Base-by-base conservation (phyloP, 345 rosid genomes). In the Euphorbia peplus region DNA sequence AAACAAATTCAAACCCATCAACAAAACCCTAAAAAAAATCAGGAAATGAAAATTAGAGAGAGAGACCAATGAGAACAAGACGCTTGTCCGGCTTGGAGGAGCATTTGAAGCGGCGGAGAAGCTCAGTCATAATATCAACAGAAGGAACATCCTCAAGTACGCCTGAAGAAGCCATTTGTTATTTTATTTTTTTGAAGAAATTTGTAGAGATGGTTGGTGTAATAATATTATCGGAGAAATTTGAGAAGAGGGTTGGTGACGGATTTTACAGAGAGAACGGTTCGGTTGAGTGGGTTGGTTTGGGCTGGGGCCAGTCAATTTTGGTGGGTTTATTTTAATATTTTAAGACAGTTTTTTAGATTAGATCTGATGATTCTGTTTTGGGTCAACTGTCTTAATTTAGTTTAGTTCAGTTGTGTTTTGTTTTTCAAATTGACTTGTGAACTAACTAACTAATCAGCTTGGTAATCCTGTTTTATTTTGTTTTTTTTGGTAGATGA, bases 91-190 rank as follows among this genome's bases (percentile, higher is more conserved):
- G 92, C 55, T 85, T 89, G 74, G 95, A 21, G 63, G 96, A 79
- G 77, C 98, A 93, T 67, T 82, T 86, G 92, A 93, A 78, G 70
- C 98, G 97, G 64, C 95, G 98, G 71, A 93, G 96, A 68, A 93
- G 92, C 83, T 93, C 97, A 19, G 80, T 79, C 95, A 87, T 89
- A 73, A 93, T 92, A 82, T 88, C 81, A 37, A 84, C 81, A 4
- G 96, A 85, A 21, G 87, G 89, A 29, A 91, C 85, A 73, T 93
- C 96, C 76, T 93, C 98, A 79, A 93, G 70, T 18, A 67, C 71
- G 8, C 84, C 65, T 8, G 83, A 70, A 52, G 63, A 77, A 68
- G 89, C 95, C 90, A 85, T 85, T n/a, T n/a, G n/a, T n/a, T n/a
- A n/a, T n/a, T n/a, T n/a, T n/a, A n/a, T n/a, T n/a, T n/a, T n/a